Percentiles rank a stretch among this genome's conserved stretches.
These are phyloP conservation scores for Mitragyna speciosa DNA, from an alignment of 257 asterid species.

Conservation along the genomic window DNA sequence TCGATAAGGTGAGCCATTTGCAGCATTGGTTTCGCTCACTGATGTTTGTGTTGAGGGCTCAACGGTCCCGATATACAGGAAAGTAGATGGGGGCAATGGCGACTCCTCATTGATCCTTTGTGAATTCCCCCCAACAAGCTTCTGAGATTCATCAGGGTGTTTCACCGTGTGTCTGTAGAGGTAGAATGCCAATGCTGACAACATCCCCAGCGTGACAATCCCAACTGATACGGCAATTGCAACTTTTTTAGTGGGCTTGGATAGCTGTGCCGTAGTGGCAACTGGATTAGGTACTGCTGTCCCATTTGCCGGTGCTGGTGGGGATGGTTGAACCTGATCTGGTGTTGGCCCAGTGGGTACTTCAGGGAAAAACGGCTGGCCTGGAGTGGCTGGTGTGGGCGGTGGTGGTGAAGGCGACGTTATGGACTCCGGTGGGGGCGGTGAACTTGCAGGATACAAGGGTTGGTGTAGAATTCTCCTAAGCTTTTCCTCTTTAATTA, in stretches of 20 bases:
- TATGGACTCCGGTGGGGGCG: conserved; percentile 41
- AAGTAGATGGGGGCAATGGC: conserved; percentile 68
- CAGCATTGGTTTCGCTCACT: conserved; percentile 35
- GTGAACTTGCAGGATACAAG: conserved; percentile 51
- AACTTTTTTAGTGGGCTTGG: conserved; percentile 52
- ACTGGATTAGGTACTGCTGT: conserved; percentile 42
- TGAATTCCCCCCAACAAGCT: conserved; percentile 56
- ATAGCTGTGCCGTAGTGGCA: conserved; percentile 27
- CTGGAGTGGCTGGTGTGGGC: conserved; percentile 47
- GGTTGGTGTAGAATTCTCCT: conserved; percentile 93
- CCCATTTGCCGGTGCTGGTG: conserved; percentile 39
- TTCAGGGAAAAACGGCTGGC: conserved; percentile 88
- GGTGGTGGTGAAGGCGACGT: conserved; percentile 33
- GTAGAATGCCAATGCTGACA: conserved; percentile 58
- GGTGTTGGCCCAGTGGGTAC: conserved; percentile 55
- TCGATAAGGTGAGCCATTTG: conserved; percentile 73
- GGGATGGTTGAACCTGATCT: conserved; percentile 52
- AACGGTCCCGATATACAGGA: conserved; percentile 89
- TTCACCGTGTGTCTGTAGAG: conserved; percentile 52
- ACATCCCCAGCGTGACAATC: conserved; percentile 56
- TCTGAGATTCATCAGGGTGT: conserved; percentile 49
- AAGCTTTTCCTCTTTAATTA: conserved; percentile 17
- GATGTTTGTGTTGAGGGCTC: conserved; percentile 65
- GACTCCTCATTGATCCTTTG: conserved; percentile 52
- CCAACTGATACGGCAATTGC: conserved; percentile 63